These are phyloP conservation scores for Hyaloperonospora arabidopsidis DNA, from an alignment of 352 stramenopile species.

Conservation along the genomic window DNA sequence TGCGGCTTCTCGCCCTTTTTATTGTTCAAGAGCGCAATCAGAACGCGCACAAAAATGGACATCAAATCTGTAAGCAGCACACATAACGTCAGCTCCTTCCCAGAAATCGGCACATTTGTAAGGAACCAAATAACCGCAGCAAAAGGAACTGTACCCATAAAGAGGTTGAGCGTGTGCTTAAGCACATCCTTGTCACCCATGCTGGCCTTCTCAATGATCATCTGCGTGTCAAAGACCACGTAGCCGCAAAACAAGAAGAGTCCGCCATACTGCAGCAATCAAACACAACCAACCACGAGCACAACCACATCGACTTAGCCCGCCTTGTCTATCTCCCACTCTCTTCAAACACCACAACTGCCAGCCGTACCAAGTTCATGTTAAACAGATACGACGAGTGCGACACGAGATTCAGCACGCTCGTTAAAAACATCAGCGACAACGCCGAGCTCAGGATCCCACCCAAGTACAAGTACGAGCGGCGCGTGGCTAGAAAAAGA, in stretches of 20 bases:
- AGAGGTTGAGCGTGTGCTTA: slow-evolving; percentile 77
- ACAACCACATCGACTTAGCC: slow-evolving; percentile 4
- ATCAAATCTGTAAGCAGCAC: slow-evolving; percentile 55
- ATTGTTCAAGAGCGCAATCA: slow-evolving; percentile 75
- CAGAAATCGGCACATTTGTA: too few species aligned
- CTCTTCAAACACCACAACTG: not conserved
- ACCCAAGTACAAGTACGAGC: slow-evolving; percentile 80
- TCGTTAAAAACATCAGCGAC: slow-evolving; percentile 42
- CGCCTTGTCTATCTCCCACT: too few species aligned
- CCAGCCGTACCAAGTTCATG: slow-evolving; percentile 42
- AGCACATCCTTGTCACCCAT: slow-evolving; percentile 79
- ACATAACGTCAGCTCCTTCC: slow-evolving; percentile 1
- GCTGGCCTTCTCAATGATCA: slow-evolving; percentile 86
- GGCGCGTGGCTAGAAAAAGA: slow-evolving; percentile 38
- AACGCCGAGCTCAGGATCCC: slow-evolving; percentile 64
- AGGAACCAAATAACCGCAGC: not conserved
- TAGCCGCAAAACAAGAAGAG: slow-evolving; percentile 86
- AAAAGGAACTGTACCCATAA: slow-evolving; percentile 47
- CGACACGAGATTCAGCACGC: slow-evolving; percentile 57
- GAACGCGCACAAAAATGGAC: slow-evolving; percentile 83
- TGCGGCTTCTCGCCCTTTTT: slow-evolving; percentile 34
- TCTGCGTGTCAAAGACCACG: slow-evolving; percentile 87
- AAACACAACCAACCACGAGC: not conserved
- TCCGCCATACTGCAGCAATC: slow-evolving; percentile 49
- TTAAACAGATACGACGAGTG: slow-evolving; percentile 50